phyloP scores from a whole-genome alignment of 2,329 filamentous ascomycete genomes.

The Monilinia aucupariae region DNA sequence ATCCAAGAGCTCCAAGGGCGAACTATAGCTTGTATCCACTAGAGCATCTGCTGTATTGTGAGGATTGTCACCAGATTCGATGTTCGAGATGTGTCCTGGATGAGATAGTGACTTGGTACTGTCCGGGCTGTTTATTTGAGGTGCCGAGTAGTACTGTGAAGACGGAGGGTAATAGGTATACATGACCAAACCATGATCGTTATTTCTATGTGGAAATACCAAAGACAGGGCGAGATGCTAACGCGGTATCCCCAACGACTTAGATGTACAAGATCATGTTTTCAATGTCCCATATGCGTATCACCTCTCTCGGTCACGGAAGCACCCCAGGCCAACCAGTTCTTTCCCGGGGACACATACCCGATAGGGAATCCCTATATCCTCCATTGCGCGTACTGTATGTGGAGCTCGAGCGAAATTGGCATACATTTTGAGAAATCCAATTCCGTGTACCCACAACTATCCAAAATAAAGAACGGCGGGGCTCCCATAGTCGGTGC shows the following conservation, averaged over 20 bases:
- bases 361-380: slow-evolving; percentile 57
- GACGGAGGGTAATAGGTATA: slow-evolving; percentile 85
- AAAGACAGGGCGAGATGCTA: neutral
- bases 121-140: slow-evolving; percentile 91
- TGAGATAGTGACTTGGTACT: slow-evolving; percentile 93
- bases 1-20: slow-evolving; percentile 76
- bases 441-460: slow-evolving; percentile 77
- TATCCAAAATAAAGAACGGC: slow-evolving; percentile 64
- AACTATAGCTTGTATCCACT: slow-evolving; percentile 91
- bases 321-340: neutral
- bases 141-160: slow-evolving; percentile 89
- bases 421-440: slow-evolving; percentile 86
- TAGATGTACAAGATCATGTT: slow-evolving; percentile 90
- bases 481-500: slow-evolving; percentile 47
- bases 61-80: slow-evolving; percentile 93
- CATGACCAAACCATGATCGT: neutral
- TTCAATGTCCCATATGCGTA: slow-evolving; percentile 86
- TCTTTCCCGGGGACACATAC: slow-evolving; percentile 9
- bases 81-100: slow-evolving; percentile 88
- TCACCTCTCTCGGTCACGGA: slow-evolving; percentile 67
- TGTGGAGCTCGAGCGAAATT: slow-evolving; percentile 86
- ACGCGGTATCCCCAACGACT: neutral
- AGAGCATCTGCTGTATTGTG: slow-evolving; percentile 91
- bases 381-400: slow-evolving; percentile 82
- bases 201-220: neutral